Evolutionary conservation across 2,329 filamentous ascomycete genomes (phyloP).

Genomic region (Calonectria multiphialidica): DNA sequence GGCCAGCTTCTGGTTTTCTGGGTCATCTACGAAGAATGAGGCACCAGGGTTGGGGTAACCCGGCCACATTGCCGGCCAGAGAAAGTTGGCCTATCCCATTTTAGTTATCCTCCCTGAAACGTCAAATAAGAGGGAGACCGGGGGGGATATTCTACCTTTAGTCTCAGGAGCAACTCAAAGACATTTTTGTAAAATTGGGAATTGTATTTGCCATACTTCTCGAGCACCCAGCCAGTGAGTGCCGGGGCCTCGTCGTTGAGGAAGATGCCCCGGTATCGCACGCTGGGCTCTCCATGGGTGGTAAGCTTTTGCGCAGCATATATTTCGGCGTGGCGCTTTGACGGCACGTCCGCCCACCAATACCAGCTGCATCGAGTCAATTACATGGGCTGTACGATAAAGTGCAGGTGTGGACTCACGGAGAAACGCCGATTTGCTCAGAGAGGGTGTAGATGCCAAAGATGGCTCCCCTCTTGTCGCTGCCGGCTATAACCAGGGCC

Average conservation of each 20-base stretch:
- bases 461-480: conserved; percentile 74
- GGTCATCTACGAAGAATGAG: conserved; percentile 79
- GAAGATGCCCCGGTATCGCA: conserved; percentile 72
- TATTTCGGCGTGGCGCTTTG: conserved; percentile 11
- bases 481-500: conserved; percentile 76
- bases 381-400: conserved; percentile 61
- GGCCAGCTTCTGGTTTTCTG: conserved; percentile 73
- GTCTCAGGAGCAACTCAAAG: conserved; percentile 64
- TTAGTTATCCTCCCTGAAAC: conserved; percentile 41
- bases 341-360: conserved; percentile 38
- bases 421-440: conserved; percentile 72
- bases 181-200: conserved; percentile 71
- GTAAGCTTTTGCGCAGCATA: conserved; percentile 19
- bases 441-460: conserved; percentile 77
- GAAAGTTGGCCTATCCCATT: conserved; percentile 72
- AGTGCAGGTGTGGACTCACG: conserved; percentile 67
- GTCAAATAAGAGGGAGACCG: background rate
- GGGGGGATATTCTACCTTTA: conserved; percentile 28
- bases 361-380: conserved; percentile 60
- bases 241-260: conserved; percentile 65
- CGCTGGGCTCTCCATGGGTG: conserved; percentile 61
- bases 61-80: conserved; percentile 81
- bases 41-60: conserved; percentile 53
- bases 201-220: conserved; percentile 63
- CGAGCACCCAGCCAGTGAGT: conserved; percentile 67